phyloP scores from a whole-genome alignment of 345 rosid species.

The Salix purpurea region DNA sequence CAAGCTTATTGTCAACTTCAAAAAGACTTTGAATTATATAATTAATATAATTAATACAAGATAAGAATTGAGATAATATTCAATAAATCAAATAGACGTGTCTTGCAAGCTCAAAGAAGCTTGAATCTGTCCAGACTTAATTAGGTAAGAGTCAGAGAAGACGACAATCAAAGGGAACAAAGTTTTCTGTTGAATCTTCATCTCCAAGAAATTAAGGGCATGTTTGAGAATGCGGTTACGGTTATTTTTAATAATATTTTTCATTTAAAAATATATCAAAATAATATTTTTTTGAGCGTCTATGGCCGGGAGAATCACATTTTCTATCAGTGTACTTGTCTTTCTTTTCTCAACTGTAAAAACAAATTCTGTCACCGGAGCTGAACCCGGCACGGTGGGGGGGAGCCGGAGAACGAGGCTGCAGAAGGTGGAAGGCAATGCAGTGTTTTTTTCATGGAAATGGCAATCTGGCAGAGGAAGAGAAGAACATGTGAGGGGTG shows the following conservation, averaged over 20 bases:
- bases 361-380: no score
- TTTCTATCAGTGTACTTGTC: no score
- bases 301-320: no score
- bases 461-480: neutral
- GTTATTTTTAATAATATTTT: fast-evolving
- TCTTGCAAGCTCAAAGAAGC: neutral
- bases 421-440: neutral
- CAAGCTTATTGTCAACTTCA: no score
- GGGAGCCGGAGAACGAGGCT: neutral
- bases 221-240: no score
- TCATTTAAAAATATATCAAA: no score
- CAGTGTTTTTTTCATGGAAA: constrained; percentile 5
- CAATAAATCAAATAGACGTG: neutral
- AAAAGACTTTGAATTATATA: no score
- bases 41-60: no score
- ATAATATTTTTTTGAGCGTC: no score
- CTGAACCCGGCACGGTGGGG: no score
- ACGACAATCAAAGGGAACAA: neutral
- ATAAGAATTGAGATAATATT: no score
- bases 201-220: neutral
- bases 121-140: neutral
- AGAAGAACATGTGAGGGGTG: constrained; percentile 16
- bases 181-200: neutral
- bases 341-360: no score
- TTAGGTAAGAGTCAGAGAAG: neutral